These are phyloP conservation scores for Tricharina praecox DNA, from an alignment of 495 filamentous ascomycete species.

Conservation along the genomic window DNA sequence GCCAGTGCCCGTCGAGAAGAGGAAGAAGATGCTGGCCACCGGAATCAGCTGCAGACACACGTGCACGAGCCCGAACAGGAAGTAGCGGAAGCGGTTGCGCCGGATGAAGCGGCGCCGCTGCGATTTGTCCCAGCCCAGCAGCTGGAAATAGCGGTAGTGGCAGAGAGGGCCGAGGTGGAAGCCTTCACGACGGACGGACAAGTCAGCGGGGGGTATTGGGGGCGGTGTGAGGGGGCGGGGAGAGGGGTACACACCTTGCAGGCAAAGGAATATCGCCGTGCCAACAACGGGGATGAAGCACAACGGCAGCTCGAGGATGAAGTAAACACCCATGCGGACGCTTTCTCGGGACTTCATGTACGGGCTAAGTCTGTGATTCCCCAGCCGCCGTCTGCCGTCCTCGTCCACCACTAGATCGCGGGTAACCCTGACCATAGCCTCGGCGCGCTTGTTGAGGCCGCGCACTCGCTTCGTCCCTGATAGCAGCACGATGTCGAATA, in stretches of 20 bases:
- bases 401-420: slow-evolving; percentile 46
- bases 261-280: slow-evolving; percentile 55
- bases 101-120: slow-evolving; percentile 49
- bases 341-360: slow-evolving; percentile 44
- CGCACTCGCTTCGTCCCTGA: slow-evolving; percentile 10
- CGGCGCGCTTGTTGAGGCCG: slow-evolving; percentile 22
- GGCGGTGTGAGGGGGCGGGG: too few species aligned
- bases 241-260: slow-evolving; percentile 43
- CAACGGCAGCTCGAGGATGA: slow-evolving; percentile 68
- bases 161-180: slow-evolving; percentile 41
- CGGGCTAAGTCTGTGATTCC: slow-evolving; percentile 52
- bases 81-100: slow-evolving; percentile 59
- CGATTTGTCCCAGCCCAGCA: slow-evolving; percentile 57
- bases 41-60: slow-evolving; percentile 59
- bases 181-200: too few species aligned
- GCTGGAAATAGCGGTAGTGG: slow-evolving; percentile 65
- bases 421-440: slow-evolving; percentile 47
- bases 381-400: slow-evolving; percentile 50
- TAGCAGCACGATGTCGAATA: slow-evolving; percentile 59
- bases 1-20: slow-evolving; percentile 69
- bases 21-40: slow-evolving; percentile 62
- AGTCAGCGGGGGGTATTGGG: too few species aligned
- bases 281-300: slow-evolving; percentile 87
- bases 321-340: slow-evolving; percentile 58
- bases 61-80: slow-evolving; percentile 38